Conservation (phyloP, 306 rosid species). For the Rosa chinensis region DNA sequence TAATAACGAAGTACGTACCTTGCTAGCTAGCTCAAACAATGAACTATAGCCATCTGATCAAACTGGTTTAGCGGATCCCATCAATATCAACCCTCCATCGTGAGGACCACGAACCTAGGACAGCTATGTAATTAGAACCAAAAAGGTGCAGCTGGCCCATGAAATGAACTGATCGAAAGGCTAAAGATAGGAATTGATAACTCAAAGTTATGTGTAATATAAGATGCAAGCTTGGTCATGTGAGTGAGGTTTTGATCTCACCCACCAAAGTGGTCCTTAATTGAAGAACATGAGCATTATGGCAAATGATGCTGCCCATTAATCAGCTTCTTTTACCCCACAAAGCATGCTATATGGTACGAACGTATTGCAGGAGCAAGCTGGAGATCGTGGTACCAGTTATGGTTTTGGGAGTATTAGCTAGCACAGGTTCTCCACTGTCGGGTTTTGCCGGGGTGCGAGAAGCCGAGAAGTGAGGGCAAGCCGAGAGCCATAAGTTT, state of each 20-base stretch:
- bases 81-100: slow-evolving; percentile 28
- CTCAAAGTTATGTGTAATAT: slow-evolving; percentile 23
- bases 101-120: slow-evolving; percentile 22
- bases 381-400: not conserved
- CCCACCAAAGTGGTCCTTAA: slow-evolving; percentile 43
- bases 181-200: slow-evolving; percentile 48
- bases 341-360: slow-evolving; percentile 7
- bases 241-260: slow-evolving; percentile 25
- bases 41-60: slow-evolving; percentile 39
- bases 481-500: not conserved
- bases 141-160: slow-evolving; percentile 27
- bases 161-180: slow-evolving; percentile 32
- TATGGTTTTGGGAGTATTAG: slow-evolving; percentile 1
- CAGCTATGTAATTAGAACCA: slow-evolving; percentile 28
- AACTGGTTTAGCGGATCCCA: not conserved
- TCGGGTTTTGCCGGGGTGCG: not conserved
- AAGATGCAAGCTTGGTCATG: slow-evolving; percentile 22
- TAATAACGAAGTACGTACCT: slow-evolving; percentile 6
- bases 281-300: slow-evolving; percentile 27
- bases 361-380: not conserved
- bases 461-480: not conserved
- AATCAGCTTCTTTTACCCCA: slow-evolving; percentile 17
- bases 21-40: slow-evolving; percentile 35
- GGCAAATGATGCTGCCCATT: slow-evolving; percentile 50
- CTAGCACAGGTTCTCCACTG: not conserved